Evolutionary conservation across 192 early-diverging fungal species (phyloP).

Genomic region (Backusella liffmaniae): DNA sequence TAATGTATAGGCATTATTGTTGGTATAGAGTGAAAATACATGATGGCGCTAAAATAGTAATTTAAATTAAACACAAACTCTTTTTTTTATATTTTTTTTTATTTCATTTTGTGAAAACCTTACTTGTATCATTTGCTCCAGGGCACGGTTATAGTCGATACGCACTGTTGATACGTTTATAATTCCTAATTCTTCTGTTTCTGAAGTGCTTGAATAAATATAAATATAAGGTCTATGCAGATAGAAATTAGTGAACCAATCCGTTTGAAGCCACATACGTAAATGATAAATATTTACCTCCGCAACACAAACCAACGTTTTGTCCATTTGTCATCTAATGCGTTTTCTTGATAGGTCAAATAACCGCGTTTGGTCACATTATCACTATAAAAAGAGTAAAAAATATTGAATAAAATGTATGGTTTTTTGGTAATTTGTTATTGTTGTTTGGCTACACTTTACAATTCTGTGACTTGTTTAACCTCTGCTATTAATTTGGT

Average conservation of each 20-base stretch:
- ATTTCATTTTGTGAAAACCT: constrained; percentile 27
- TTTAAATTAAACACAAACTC: background rate
- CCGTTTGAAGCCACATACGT: background rate
- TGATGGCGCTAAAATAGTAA: constrained; percentile 45
- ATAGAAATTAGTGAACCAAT: background rate
- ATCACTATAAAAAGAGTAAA: constrained; percentile 34
- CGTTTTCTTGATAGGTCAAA: constrained; percentile 51
- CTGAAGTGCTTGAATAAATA: constrained; percentile 63
- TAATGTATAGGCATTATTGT: constrained; percentile 61
- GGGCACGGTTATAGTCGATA: constrained; percentile 52
- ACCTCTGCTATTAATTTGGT: constrained; percentile 43
- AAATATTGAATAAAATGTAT: constrained; percentile 14
- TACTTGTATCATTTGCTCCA: constrained; percentile 61
- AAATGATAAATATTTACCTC: constrained; percentile 35
- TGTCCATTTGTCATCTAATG: constrained; percentile 64
- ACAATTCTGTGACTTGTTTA: constrained; percentile 35
- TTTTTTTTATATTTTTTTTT: background rate
- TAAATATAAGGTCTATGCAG: constrained; percentile 74
- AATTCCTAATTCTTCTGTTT: constrained; percentile 69
- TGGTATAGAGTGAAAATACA: constrained; percentile 73
- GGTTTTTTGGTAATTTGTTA: background rate
- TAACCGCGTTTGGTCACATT: constrained; percentile 53
- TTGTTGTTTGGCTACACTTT: constrained; percentile 16
- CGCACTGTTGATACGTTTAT: constrained; percentile 72
- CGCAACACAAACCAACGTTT: constrained; percentile 79